Percentiles rank a stretch among this genome's conserved stretches.
Conservation (phyloP, 2,329 filamentous ascomycete species). For the Microdochium nivale region DNA sequence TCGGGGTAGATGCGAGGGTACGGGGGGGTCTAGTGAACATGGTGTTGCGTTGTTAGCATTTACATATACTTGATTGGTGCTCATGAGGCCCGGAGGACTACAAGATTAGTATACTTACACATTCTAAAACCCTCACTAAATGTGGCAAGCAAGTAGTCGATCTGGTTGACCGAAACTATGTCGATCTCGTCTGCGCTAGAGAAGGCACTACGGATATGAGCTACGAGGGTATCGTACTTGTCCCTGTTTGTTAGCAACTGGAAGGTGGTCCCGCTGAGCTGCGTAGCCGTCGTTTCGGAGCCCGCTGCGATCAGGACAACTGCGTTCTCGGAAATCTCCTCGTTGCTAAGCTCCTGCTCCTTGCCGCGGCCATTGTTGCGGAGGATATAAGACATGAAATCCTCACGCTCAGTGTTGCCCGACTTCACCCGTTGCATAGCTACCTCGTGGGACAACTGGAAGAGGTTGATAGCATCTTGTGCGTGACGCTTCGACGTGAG, state of each 20-base stretch:
- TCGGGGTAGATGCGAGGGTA: not conserved
- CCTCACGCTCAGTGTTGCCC: not conserved
- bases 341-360: slow-evolving; percentile 8
- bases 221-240: slow-evolving; percentile 19
- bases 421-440: not conserved
- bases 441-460: not conserved
- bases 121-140: slow-evolving; percentile 32
- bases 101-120: slow-evolving; percentile 14
- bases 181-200: slow-evolving; percentile 27
- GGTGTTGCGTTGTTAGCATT: not conserved
- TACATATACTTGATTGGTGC: too few relatives aligned
- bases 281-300: slow-evolving; percentile 41
- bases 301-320: slow-evolving; percentile 32
- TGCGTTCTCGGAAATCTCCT: slow-evolving; percentile 13
- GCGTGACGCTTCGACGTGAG: too few relatives aligned
- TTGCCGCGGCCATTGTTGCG: not conserved
- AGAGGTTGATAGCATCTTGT: not conserved
- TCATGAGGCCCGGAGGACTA: not conserved
- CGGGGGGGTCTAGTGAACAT: not conserved
- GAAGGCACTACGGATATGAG: slow-evolving; percentile 30
- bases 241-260: slow-evolving; percentile 28
- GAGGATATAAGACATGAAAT: not conserved
- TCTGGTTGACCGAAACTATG: slow-evolving; percentile 18
- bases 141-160: slow-evolving; percentile 31
- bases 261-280: slow-evolving; percentile 29